These are phyloP conservation scores for Phytomonas serpens DNA, from an alignment of 208 protist species.

Conservation along the genomic window DNA sequence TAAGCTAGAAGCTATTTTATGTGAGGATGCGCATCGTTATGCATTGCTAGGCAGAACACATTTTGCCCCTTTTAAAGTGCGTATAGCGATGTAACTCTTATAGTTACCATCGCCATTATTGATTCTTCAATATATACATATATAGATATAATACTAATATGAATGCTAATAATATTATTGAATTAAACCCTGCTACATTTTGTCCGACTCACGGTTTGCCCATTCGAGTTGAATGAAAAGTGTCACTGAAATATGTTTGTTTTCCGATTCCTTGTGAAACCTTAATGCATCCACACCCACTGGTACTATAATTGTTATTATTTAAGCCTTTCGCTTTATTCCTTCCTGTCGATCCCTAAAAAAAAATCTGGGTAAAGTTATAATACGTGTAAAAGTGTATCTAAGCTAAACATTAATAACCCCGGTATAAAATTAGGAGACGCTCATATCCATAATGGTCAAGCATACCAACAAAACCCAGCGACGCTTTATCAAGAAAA, in stretches of 20 bases:
- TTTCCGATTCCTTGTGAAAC: neutral
- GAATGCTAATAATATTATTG: neutral
- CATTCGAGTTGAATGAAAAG: neutral
- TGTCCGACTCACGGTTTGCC: neutral
- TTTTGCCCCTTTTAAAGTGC: neutral
- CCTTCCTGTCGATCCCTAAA: neutral
- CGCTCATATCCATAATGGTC: neutral
- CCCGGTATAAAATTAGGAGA: neutral
- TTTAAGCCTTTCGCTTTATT: neutral
- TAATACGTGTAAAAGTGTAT: neutral
- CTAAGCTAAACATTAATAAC: neutral
- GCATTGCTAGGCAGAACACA: neutral
- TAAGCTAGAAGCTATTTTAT: neutral
- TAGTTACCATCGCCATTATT: neutral
- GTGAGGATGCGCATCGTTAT: neutral
- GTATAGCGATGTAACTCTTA: neutral
- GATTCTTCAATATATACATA: neutral
- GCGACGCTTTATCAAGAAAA: neutral
- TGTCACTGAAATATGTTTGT: neutral
- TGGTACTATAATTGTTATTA: neutral
- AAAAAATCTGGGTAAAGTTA: neutral
- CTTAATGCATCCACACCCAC: neutral
- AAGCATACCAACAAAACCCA: neutral
- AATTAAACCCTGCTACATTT: neutral
- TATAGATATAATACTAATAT: neutral